phyloP scores from a whole-genome alignment of 495 filamentous ascomycete species.

The Bathelium albidoporum region DNA sequence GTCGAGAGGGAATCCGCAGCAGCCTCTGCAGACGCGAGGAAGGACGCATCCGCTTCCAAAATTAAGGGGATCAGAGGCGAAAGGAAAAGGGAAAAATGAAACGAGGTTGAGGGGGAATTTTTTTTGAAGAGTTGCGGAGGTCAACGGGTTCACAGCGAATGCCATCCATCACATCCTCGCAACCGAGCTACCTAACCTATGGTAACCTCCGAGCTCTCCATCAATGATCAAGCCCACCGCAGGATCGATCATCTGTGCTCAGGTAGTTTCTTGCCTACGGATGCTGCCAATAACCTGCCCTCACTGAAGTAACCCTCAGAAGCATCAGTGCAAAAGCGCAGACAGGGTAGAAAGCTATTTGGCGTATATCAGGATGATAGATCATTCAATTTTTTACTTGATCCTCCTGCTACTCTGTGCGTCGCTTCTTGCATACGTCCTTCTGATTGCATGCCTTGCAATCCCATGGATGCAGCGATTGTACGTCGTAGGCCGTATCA shows the following conservation, averaged over 20 bases:
- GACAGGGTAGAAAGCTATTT: neutral
- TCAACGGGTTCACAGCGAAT: neutral
- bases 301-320: too few relatives aligned
- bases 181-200: neutral
- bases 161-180: neutral
- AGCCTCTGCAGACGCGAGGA: neutral
- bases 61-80: too few relatives aligned
- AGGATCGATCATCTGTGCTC: too few relatives aligned
- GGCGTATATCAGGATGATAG: neutral
- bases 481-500: conserved; percentile 33
- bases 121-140: neutral
- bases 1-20: neutral
- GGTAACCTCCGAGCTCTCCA: neutral
- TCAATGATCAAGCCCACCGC: too few relatives aligned
- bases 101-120: too few relatives aligned
- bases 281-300: too few relatives aligned
- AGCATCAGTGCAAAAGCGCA: too few relatives aligned
- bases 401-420: conserved; percentile 5
- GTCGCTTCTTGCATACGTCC: conserved; percentile 20
- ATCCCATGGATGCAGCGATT: conserved; percentile 49
- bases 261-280: too few relatives aligned
- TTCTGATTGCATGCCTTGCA: conserved; percentile 38
- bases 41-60: too few relatives aligned
- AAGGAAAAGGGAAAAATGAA: neutral
- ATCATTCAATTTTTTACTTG: neutral